Conservation (phyloP, 2,329 filamentous ascomycete genomes). For the Botrytis deweyae region DNA sequence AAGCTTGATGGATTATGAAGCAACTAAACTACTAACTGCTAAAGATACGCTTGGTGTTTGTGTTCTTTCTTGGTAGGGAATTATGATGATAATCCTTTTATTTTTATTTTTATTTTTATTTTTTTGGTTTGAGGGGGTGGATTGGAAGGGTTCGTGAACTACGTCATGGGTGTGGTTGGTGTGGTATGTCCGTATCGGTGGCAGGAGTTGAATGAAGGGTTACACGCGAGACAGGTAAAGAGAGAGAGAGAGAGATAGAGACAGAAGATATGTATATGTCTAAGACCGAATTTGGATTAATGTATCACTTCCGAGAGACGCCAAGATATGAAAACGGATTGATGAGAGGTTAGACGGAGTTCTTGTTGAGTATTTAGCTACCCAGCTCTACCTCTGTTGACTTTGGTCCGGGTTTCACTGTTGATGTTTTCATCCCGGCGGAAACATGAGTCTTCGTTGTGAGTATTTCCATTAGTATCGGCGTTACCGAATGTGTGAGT, state of each 20-base stretch:
- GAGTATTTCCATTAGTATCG: not conserved
- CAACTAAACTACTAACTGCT: not conserved
- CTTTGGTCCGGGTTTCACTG: not conserved
- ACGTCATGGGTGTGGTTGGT: not conserved
- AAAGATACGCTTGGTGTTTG: not conserved
- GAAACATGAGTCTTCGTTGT: not conserved
- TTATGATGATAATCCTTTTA: not conserved
- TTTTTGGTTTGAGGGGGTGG: not conserved
- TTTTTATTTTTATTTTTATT: not conserved
- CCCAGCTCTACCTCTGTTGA: not conserved
- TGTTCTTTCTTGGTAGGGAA: not conserved
- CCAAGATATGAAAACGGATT: constrained; percentile 9
- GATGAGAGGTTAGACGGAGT: not conserved
- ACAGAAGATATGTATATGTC: not conserved
- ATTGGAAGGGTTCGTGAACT: not conserved
- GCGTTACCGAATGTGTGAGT: not conserved
- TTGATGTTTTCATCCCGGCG: not conserved
- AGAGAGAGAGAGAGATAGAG: not conserved
- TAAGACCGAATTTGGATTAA: not conserved
- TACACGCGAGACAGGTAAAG: no score
- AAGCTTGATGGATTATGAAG: not conserved
- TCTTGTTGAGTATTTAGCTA: not conserved
- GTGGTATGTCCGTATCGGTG: not conserved
- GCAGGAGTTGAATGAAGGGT: not conserved
- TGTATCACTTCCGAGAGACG: not conserved